Evolutionary conservation across 768 basidiomycete species (phyloP).

Genomic region (Rhodocollybia butyracea): DNA sequence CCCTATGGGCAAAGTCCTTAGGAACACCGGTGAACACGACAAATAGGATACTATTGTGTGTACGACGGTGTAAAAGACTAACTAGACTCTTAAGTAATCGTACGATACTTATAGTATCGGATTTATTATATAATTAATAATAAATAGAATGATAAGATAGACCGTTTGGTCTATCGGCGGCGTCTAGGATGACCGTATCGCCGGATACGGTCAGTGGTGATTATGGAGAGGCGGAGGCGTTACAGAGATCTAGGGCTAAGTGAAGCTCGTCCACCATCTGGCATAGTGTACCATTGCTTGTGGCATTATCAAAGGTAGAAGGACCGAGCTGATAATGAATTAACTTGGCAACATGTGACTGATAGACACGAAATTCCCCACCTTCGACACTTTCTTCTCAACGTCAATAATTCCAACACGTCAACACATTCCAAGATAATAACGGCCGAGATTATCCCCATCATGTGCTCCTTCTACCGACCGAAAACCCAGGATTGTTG

Average conservation of each 20-base stretch:
- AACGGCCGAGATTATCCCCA: constrained; percentile 23
- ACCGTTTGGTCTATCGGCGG: too few species aligned
- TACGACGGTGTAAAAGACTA: too few species aligned
- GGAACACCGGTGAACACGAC: too few species aligned
- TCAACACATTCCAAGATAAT: constrained; percentile 22
- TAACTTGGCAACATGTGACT: not conserved
- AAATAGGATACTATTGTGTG: too few species aligned
- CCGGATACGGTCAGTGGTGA: too few species aligned
- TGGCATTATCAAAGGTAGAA: constrained; percentile 22
- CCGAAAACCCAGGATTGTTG: constrained; percentile 21
- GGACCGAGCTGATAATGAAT: constrained; percentile 15
- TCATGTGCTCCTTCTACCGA: constrained; percentile 19
- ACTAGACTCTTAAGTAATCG: too few species aligned
- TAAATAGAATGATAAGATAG: too few species aligned
- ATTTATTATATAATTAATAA: too few species aligned
- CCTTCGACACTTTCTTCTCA: constrained; percentile 20
- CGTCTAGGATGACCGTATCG: too few species aligned
- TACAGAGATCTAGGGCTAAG: not conserved
- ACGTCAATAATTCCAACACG: constrained; percentile 19
- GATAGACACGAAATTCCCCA: not conserved
- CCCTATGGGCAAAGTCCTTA: too few species aligned
- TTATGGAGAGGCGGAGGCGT: too few species aligned
- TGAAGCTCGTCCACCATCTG: constrained; percentile 10
- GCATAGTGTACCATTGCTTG: constrained; percentile 20
- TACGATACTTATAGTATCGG: too few species aligned